phyloP scores from a whole-genome alignment of 2,329 filamentous ascomycete genomes.

The Pseudocercospora musae region DNA sequence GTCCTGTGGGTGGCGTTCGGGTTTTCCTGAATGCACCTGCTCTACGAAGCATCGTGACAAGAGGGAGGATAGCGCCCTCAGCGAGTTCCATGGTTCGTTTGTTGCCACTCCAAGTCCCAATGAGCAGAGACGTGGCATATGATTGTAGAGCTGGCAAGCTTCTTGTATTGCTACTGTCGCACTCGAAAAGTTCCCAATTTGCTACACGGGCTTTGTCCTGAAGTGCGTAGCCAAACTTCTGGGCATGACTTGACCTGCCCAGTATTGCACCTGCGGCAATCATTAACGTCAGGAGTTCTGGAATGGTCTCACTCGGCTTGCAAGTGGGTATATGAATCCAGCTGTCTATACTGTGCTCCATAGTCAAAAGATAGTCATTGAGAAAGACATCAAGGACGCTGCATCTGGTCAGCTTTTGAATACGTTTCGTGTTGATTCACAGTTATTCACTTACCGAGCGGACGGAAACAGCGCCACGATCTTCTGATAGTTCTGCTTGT shows the following conservation, averaged over 20 bases:
- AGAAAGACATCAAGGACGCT: slow-evolving; percentile 21
- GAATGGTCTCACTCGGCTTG: slow-evolving; percentile 11
- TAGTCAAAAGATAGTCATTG: slow-evolving; percentile 18
- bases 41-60: slow-evolving; percentile 21
- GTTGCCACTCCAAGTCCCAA: slow-evolving; percentile 24
- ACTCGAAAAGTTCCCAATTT: slow-evolving; percentile 17
- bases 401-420: not conserved
- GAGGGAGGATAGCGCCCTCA: slow-evolving; percentile 13
- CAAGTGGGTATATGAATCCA: slow-evolving; percentile 23
- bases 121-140: slow-evolving; percentile 17
- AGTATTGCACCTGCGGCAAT: slow-evolving; percentile 20
- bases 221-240: slow-evolving; percentile 21
- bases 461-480: slow-evolving; percentile 20
- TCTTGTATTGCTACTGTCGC: slow-evolving; percentile 19
- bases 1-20: slow-evolving; percentile 5
- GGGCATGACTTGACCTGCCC: slow-evolving; percentile 20
- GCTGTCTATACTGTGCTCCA: slow-evolving; percentile 25
- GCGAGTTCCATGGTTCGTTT: slow-evolving; percentile 23
- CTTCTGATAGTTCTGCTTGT: slow-evolving; percentile 21
- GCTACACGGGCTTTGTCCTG: slow-evolving; percentile 20
- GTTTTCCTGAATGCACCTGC: slow-evolving; percentile 20
- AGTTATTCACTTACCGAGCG: not conserved
- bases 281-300: slow-evolving; percentile 20
- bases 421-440: not conserved
- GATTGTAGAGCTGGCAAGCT: slow-evolving; percentile 19